These are phyloP conservation scores for Pleurotus sapidus DNA, from an alignment of 768 basidiomycete genomes.

Conservation along the genomic window DNA sequence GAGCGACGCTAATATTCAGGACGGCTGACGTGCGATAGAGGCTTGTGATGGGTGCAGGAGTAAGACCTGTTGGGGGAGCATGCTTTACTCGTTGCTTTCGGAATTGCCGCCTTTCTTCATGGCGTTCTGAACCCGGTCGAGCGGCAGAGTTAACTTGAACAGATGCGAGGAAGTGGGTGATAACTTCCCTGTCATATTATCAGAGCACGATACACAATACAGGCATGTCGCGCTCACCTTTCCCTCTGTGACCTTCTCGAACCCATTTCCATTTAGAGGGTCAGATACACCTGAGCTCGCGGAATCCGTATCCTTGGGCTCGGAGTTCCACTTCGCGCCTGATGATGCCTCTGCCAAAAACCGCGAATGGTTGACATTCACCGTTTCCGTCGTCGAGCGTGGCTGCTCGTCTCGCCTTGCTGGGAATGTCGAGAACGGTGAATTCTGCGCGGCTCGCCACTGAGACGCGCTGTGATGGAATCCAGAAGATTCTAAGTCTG, in stretches of 20 bases:
- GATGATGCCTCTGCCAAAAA: conserved; percentile 41
- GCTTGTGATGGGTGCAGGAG: conserved; percentile 69
- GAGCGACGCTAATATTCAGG: conserved; percentile 49
- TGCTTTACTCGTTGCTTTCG: conserved; percentile 9
- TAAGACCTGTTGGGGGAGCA: conserved; percentile 48
- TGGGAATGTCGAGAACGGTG: no score
- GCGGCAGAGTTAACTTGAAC: conserved; percentile 63
- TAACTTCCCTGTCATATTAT: conserved; percentile 44
- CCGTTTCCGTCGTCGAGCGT: conserved; percentile 21
- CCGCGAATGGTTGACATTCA: conserved; percentile 37
- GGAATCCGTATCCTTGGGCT: neutral
- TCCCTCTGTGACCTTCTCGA: conserved; percentile 26
- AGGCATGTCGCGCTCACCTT: conserved; percentile 25
- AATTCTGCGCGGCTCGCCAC: no score
- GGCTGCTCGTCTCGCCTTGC: neutral
- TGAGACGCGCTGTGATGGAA: no score
- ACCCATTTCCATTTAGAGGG: conserved; percentile 16
- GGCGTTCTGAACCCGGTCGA: conserved; percentile 21
- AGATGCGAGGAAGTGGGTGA: conserved; percentile 61
- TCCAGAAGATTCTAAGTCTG: no score
- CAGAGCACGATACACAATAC: neutral
- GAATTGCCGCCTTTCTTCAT: neutral
- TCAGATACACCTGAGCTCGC: conserved; percentile 10
- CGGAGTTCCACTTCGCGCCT: conserved; percentile 28
- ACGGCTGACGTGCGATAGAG: conserved; percentile 60